Base-by-base conservation (phyloP, 2,329 filamentous ascomycete species). In the Peltaster fructicola region DNA sequence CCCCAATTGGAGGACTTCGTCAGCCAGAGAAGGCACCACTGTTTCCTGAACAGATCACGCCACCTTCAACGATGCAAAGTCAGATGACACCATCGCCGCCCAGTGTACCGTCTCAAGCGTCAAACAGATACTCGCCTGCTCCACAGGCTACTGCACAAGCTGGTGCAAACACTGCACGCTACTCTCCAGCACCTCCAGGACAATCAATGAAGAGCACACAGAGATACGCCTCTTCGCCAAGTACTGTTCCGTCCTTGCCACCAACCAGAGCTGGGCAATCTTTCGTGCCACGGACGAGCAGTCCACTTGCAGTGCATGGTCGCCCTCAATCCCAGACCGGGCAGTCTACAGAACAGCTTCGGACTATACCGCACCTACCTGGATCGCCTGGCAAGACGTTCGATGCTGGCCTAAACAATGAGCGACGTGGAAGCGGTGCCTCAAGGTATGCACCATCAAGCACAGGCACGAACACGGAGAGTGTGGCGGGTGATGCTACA, bases 271-370 rank as follows among this genome's bases (percentile, higher is more conserved):
- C n/a, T n/a, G n/a, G 50, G 8, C 53, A 68, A 31, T 56, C 63
- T 4, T 73, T 71, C 43, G 63, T 68, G 20, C 68, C 68, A 10
- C 57, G 68, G 28, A 73, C 67, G 5, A 73, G 68, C n/a, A 73
- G 68, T 43, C 68, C 68, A 9, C 52, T 73, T 9, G 68, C 68
- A 15, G 60, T 63, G 20, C 27, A 29, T 17, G 27, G 27, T 15
- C 19, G 27, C 8, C 27, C 27, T 9, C 6, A 15, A 8, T 14
- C 22, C 24, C 62, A 56, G 8, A 29, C 23, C 24, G 48, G 51
- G 15, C 41, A 43, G 22, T 43, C 50, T 14, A 17, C 30, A 15
- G 37, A 41, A 8, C 19, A 29, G 9, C 13, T 13, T 6, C 27
- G 29, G 10, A 26, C 21, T 20, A 23, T 27, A 7, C 26, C 32